A percentile compares a stretch with the other conserved stretches of the same genome.
Conservation (phyloP, 2,329 filamentous ascomycete species). For the Diaporthe sp. region DNA sequence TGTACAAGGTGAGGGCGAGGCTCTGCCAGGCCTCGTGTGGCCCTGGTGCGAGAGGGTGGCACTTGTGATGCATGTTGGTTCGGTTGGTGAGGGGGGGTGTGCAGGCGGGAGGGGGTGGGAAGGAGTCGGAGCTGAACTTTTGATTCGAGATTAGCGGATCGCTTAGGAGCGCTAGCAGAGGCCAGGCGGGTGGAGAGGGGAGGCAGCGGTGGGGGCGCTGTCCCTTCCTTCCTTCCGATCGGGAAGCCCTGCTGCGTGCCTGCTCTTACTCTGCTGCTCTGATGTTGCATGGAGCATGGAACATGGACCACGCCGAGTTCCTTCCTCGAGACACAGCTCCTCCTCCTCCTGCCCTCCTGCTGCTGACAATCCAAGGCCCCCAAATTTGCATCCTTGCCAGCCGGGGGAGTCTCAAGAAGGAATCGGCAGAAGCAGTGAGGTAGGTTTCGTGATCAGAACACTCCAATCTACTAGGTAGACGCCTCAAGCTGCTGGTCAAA, state of each 20-base stretch:
- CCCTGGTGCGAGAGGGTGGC: constrained; percentile 7
- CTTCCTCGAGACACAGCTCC: neutral
- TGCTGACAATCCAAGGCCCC: neutral
- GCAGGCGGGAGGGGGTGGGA: constrained; percentile 4
- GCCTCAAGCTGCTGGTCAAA: neutral
- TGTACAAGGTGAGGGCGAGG: constrained; percentile 32
- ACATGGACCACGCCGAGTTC: neutral
- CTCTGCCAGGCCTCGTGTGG: constrained; percentile 23
- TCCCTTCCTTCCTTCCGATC: constrained; percentile 29
- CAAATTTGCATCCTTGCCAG: constrained; percentile 1
- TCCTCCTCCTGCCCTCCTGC: neutral
- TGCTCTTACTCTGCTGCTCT: neutral
- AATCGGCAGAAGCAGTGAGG: neutral
- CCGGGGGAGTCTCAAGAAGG: neutral
- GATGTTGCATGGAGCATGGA: neutral
- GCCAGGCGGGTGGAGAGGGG: constrained; percentile 5
- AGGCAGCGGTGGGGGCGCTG: constrained; percentile 9
- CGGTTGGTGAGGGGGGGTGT: constrained; percentile 16
- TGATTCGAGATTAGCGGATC: constrained; percentile 33
- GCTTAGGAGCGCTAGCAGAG: constrained; percentile 33
- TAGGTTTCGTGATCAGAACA: neutral
- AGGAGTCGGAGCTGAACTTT: constrained; percentile 33
- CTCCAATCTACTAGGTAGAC: neutral
- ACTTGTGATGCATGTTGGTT: constrained; percentile 26
- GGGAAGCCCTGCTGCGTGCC: constrained; percentile 1